Conservation (phyloP, 139 green algal species). For the Chlorella sp. region DNA sequence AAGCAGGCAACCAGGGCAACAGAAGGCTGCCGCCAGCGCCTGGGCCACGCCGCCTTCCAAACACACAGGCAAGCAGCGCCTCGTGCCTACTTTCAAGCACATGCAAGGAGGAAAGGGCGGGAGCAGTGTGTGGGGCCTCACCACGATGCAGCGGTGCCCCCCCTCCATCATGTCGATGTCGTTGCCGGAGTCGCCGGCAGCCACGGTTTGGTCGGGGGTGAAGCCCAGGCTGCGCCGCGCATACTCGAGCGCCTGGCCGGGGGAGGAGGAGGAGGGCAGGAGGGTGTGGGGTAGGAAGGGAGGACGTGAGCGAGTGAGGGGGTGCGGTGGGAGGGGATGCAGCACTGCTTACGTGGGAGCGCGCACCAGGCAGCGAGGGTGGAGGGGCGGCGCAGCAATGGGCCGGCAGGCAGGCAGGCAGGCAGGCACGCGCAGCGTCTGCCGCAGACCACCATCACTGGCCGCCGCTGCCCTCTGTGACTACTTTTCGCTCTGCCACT, state of each 20-base stretch:
- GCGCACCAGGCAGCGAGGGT: background rate
- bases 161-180: conserved; percentile 64
- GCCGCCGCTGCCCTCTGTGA: background rate
- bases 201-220: conserved; percentile 46
- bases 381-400: background rate
- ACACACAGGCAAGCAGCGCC: background rate
- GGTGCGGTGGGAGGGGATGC: no score
- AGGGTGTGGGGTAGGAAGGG: background rate
- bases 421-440: no score
- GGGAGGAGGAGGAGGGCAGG: background rate
- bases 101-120: no score
- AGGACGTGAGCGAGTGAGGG: background rate
- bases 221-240: conserved; percentile 52
- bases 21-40: no score
- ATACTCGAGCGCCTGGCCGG: conserved; percentile 49
- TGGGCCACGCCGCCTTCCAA: no score
- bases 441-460: background rate
- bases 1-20: no score
- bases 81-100: background rate
- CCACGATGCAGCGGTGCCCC: conserved; percentile 47
- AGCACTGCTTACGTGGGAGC: background rate
- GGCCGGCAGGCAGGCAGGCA: no score
- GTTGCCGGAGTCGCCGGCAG: conserved; percentile 66
- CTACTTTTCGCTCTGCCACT: no score
- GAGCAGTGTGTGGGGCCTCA: no score